Evolutionary conservation across 306 rosid genomes (phyloP), one percentile per base, ranked within the genome.

Genomic region (Malus sieversii): DNA sequence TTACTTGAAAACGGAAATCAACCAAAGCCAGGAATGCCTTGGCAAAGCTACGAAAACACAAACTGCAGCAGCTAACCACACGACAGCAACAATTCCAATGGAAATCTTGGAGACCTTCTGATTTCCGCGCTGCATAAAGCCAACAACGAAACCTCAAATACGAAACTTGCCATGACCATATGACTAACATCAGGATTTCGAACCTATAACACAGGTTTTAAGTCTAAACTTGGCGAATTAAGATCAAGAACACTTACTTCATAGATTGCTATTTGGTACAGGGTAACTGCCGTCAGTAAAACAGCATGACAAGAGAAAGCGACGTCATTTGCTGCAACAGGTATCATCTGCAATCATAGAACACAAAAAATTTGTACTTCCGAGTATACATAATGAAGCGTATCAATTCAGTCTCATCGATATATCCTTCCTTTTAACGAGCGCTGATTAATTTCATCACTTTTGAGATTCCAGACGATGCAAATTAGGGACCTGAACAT

Each of bases 271-370:
- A 92, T 88, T 79, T 95, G 99, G 73, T 86, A 77, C 79, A 95
- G 81, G 69, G 88, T 83, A 66, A 92, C 30, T 76, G 88, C 88
- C 3, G 97, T 90, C 46, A 95, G 68, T 11, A 95, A 64, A 82
- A 95, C 99, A 60, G 99, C 99, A 71, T 95, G 97, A 55, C 20
- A 20, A 53, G 99, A 92, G 79, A 95, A 95, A 70, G 97, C 97
- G 25, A 95, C 97, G 81, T 95, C 99, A 67, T 92, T 95, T 73
- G 93, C 89, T 25, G 97, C 99, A 11, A 95, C 97, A 3, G 99
- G 99, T 79, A 92, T 95, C 99, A 92, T 95, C 99, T 95, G 87
- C 71, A 35, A 35, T 35, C 40, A 35, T 6, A 35, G 40, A 35
- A 35, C 40, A 35, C 40, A 35, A 35, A 35, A 35, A 35, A 6